These are phyloP conservation scores for Pichia nanzhaoensis DNA, from an alignment of 805 yeast genomes.

Conservation along the genomic window DNA sequence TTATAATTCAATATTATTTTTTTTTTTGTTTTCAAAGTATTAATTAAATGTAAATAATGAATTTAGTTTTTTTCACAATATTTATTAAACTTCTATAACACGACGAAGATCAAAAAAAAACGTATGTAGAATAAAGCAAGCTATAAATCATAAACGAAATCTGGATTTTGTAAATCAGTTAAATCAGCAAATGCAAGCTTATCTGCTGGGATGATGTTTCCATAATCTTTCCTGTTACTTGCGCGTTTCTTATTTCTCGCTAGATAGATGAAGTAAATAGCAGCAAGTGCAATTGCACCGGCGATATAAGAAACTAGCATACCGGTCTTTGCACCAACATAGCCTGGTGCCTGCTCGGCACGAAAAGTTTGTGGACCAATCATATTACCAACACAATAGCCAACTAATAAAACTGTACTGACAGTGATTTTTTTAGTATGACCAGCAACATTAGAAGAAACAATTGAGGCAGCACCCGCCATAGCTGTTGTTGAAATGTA, in stretches of 20 bases:
- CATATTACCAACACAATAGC: slow-evolving; percentile 47
- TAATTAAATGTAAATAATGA: too few species aligned
- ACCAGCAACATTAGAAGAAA: slow-evolving; percentile 50
- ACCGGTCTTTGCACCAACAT: slow-evolving; percentile 15
- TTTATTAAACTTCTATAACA: too few species aligned
- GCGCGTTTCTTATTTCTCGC: slow-evolving; percentile 5
- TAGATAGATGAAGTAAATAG: slow-evolving; percentile 8
- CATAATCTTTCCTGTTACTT: slow-evolving; percentile 9
- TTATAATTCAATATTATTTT: too few species aligned
- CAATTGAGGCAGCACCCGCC: slow-evolving; percentile 19
- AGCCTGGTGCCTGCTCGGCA: slow-evolving; percentile 35
- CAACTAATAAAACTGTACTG: slow-evolving; percentile 41
- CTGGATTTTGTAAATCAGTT: slow-evolving; percentile 6
- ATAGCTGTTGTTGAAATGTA: slow-evolving; percentile 12
- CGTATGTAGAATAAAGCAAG: neutral
- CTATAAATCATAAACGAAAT: slow-evolving; percentile 6
- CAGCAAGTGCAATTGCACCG: slow-evolving; percentile 5
- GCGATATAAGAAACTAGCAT: slow-evolving; percentile 14
- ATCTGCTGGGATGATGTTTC: slow-evolving; percentile 9
- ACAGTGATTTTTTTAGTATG: slow-evolving; percentile 48
- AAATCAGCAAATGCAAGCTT: slow-evolving; percentile 15
- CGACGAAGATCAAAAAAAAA: too few species aligned
- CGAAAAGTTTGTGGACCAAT: slow-evolving; percentile 49
- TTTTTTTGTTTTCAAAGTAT: too few species aligned
- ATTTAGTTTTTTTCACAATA: too few species aligned